phyloP scores from a whole-genome alignment of 148 eudicot species.

The Amaranthus cruentus region DNA sequence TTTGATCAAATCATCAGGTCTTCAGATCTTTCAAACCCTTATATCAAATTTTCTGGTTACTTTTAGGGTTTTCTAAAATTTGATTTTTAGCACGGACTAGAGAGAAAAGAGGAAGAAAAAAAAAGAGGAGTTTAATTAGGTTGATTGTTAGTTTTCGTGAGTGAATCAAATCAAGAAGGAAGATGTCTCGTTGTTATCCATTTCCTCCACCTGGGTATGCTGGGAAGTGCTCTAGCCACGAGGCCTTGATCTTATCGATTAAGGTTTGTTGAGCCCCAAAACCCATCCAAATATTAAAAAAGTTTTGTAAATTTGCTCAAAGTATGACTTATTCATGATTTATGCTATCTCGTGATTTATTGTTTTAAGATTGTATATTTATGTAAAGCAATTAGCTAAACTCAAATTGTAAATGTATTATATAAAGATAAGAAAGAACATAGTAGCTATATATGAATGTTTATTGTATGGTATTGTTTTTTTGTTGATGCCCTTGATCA shows the following conservation, averaged over 20 bases:
- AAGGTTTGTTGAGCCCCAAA: conserved; percentile 71
- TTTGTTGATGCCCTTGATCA: too few relatives aligned
- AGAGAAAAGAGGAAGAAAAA: background rate
- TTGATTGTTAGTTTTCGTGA: background rate
- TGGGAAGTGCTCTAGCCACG: conserved; percentile 41
- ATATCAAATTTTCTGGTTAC: conserved; percentile 2
- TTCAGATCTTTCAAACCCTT: conserved; percentile 10
- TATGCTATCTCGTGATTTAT: conserved; percentile 5
- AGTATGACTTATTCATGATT: conserved; percentile 4
- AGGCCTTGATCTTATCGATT: conserved; percentile 93
- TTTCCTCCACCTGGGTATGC: conserved; percentile 63
- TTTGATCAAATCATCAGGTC: background rate
- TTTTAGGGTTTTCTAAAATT: background rate
- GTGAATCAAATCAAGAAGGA: background rate
- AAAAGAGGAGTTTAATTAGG: conserved; percentile 1
- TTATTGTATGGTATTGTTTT: too few relatives aligned
- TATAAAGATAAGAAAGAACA: background rate
- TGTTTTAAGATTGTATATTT: background rate
- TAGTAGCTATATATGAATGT: too few relatives aligned
- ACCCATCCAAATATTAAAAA: conserved; percentile 5
- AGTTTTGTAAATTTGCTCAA: conserved; percentile 5
- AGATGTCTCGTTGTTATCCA: conserved; percentile 88
- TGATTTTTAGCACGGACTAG: background rate
- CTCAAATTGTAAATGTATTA: conserved; percentile 1
- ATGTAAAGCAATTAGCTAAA: background rate